A percentile compares a stretch with the other conserved stretches of the same genome.
phyloP scores from a whole-genome alignment of 768 basidiomycete genomes.

The Boletus patriciae region DNA sequence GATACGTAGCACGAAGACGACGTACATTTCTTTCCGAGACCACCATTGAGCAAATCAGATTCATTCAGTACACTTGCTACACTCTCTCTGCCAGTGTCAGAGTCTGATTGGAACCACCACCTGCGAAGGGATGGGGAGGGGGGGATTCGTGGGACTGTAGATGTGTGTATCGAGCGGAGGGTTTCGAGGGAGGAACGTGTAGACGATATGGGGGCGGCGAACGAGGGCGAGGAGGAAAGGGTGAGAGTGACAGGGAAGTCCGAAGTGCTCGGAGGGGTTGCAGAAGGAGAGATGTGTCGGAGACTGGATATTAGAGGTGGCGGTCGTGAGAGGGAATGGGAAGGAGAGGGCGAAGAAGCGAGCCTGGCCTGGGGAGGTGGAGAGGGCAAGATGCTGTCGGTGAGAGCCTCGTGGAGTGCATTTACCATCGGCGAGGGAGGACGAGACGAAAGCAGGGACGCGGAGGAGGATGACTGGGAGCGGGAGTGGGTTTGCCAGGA shows the following conservation, averaged over 20 bases:
- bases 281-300: constrained; percentile 61
- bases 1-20: constrained; percentile 11
- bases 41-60: constrained; percentile 44
- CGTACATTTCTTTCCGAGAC: constrained; percentile 61
- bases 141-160: constrained; percentile 28
- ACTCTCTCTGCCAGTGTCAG: constrained; percentile 37
- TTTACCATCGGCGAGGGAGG: constrained; percentile 43
- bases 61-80: constrained; percentile 48
- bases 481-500: not conserved
- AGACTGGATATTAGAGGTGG: constrained; percentile 56
- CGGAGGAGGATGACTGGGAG: not conserved
- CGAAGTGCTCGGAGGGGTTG: constrained; percentile 49
- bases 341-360: constrained; percentile 36
- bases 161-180: constrained; percentile 46
- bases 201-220: constrained; percentile 25
- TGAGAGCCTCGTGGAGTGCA: constrained; percentile 47
- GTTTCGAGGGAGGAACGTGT: constrained; percentile 55
- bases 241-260: constrained; percentile 13
- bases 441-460: constrained; percentile 4
- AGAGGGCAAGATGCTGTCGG: constrained; percentile 40
- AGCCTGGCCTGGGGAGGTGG: constrained; percentile 47
- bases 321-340: constrained; percentile 39
- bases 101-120: constrained; percentile 56
- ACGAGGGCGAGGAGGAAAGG: constrained; percentile 19
- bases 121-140: constrained; percentile 26